Conservation (phyloP, 441 rosid species). For the Cnidoscolus chayamansa region DNA sequence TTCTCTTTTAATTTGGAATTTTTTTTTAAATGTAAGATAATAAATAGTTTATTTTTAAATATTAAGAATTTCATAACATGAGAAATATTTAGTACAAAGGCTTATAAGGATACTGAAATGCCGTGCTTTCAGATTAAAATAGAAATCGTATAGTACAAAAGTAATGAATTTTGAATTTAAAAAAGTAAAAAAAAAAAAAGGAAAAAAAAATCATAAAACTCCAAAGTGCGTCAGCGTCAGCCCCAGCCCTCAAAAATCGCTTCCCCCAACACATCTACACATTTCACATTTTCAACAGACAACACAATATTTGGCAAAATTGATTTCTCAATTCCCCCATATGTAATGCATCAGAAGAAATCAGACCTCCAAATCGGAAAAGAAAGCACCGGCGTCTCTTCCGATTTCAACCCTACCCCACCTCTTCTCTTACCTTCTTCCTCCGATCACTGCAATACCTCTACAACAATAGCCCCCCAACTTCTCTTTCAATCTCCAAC, state of each 20-base stretch:
- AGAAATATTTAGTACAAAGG: too few species aligned
- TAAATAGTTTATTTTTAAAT: too few species aligned
- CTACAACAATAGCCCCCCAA: conserved; percentile 28
- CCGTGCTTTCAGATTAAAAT: too few species aligned
- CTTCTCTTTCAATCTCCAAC: conserved; percentile 30
- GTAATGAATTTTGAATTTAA: too few species aligned
- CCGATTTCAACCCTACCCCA: conserved; percentile 62
- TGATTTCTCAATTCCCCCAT: conserved; percentile 5
- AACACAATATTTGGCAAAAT: background rate
- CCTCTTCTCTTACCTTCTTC: conserved; percentile 20
- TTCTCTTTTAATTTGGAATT: too few species aligned
- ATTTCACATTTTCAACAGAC: background rate
- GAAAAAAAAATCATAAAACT: too few species aligned
- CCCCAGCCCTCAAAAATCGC: conserved; percentile 7
- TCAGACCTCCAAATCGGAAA: conserved; percentile 97
- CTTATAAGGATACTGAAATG: too few species aligned
- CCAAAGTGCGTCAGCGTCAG: too few species aligned
- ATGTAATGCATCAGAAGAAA: conserved; percentile 98
- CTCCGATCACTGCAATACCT: background rate
- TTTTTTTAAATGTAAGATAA: too few species aligned
- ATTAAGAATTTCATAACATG: too few species aligned
- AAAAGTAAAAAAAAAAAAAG: too few species aligned
- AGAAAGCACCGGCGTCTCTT: conserved; percentile 98
- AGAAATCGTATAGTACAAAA: too few species aligned
- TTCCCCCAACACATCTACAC: background rate